Conservation (phyloP, 352 stramenopile species). For the Lagenidium giganteum region DNA sequence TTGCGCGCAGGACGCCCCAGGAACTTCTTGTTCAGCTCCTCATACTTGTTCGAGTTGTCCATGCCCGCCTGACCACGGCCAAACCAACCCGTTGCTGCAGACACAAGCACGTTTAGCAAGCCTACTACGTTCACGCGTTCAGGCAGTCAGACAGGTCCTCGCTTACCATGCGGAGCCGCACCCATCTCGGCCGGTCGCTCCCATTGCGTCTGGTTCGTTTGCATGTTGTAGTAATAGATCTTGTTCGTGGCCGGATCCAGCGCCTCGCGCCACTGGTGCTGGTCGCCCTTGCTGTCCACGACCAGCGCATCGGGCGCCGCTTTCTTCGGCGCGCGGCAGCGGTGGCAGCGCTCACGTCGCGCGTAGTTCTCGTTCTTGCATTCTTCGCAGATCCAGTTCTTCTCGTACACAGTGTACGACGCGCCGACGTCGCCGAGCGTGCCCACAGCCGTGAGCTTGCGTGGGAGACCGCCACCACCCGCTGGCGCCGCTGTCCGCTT, state of each 20-base stretch:
- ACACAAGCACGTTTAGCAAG: not conserved
- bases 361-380: slow-evolving; percentile 88
- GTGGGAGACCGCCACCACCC: slow-evolving; percentile 30
- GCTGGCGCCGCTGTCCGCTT: slow-evolving; percentile 7
- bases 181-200: slow-evolving; percentile 89
- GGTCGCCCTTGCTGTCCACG: slow-evolving; percentile 36
- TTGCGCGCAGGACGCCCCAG: slow-evolving; percentile 83
- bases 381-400: slow-evolving; percentile 84
- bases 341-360: slow-evolving; percentile 62
- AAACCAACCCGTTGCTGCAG: slow-evolving; percentile 87
- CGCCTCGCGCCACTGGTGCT: slow-evolving; percentile 85
- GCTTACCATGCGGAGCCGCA: slow-evolving; percentile 66
- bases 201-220: slow-evolving; percentile 87
- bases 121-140: not conserved
- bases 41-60: slow-evolving; percentile 68
- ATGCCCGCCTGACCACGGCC: slow-evolving; percentile 83
- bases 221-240: slow-evolving; percentile 93
- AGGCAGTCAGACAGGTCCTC: not conserved
- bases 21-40: slow-evolving; percentile 80
- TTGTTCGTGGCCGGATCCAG: slow-evolving; percentile 86
- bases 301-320: slow-evolving; percentile 51
- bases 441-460: slow-evolving; percentile 69
- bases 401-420: slow-evolving; percentile 86
- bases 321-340: slow-evolving; percentile 78
- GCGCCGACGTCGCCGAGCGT: slow-evolving; percentile 80